Conservation (phyloP, 768 basidiomycete species). For the Suillus subaureus region DNA sequence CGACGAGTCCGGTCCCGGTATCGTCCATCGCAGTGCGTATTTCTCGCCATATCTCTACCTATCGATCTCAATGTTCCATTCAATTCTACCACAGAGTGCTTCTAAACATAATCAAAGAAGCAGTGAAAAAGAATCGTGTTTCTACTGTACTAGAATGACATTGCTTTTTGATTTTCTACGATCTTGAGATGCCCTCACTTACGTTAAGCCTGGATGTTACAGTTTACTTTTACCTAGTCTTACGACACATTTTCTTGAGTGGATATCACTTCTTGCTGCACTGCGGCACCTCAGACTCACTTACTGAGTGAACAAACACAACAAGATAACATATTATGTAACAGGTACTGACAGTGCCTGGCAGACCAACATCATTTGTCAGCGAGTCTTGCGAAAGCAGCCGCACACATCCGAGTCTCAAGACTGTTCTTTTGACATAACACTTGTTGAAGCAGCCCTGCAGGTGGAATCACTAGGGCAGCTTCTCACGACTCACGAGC, state of each 20-base stretch:
- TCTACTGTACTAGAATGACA: constrained; percentile 29
- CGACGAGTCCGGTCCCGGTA: constrained; percentile 80
- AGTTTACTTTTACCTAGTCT: neutral
- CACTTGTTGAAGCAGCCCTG: neutral
- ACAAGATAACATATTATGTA: neutral
- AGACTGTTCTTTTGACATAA: neutral
- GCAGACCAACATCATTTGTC: neutral
- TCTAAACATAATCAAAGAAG: constrained; percentile 22
- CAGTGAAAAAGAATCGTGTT: constrained; percentile 25
- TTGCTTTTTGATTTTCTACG: constrained; percentile 15
- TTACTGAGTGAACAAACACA: neutral
- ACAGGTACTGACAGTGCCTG: neutral
- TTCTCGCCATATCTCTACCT: neutral
- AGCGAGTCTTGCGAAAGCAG: neutral
- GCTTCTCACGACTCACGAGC: neutral
- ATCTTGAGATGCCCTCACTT: neutral
- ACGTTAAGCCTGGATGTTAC: neutral
- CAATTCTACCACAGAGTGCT: constrained; percentile 22
- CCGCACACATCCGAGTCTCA: too few species aligned
- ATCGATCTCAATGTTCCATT: neutral
- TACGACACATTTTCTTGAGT: neutral
- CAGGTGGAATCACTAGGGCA: neutral
- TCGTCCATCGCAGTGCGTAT: constrained; percentile 74
- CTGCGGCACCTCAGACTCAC: too few species aligned
- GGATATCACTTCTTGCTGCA: neutral